Percentiles rank a stretch among this genome's conserved stretches.
Conservation (phyloP, 2,329 filamentous ascomycete species). For the Diplocarpon rosae region DNA sequence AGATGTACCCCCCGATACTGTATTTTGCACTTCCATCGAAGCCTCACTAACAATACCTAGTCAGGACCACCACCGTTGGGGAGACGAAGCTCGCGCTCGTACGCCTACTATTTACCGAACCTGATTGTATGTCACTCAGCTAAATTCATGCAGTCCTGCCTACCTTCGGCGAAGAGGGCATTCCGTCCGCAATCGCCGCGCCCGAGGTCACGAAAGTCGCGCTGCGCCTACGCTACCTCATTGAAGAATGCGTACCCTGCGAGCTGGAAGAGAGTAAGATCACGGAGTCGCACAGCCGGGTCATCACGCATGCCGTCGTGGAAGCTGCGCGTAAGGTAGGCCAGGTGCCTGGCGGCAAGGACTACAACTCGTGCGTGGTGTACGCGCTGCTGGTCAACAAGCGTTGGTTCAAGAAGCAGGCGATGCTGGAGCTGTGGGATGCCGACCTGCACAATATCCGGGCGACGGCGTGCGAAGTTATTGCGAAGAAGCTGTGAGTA, state of each 20-base stretch:
- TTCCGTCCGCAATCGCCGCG: slow-evolving; percentile 59
- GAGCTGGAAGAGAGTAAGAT: slow-evolving; percentile 70
- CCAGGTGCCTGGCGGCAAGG: slow-evolving; percentile 59
- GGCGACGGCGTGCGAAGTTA: slow-evolving; percentile 75
- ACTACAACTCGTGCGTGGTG: slow-evolving; percentile 66
- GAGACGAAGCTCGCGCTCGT: slow-evolving; percentile 24
- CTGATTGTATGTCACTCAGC: not conserved
- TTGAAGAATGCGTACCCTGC: slow-evolving; percentile 82
- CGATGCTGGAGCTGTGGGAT: slow-evolving; percentile 79
- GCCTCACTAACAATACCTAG: slow-evolving; percentile 11
- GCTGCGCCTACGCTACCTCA: slow-evolving; percentile 77
- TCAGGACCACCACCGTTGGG: slow-evolving; percentile 18
- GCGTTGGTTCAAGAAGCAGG: slow-evolving; percentile 69
- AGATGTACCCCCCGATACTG: slow-evolving; percentile 7
- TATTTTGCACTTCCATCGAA: slow-evolving; percentile 1
- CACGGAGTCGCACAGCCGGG: slow-evolving; percentile 68
- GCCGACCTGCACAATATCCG: slow-evolving; percentile 71
- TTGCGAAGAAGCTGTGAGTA: slow-evolving; percentile 64
- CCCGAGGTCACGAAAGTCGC: slow-evolving; percentile 81
- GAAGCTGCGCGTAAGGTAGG: slow-evolving; percentile 74
- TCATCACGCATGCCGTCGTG: slow-evolving; percentile 75
- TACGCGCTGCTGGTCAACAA: slow-evolving; percentile 31
- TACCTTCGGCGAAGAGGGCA: slow-evolving; percentile 42
- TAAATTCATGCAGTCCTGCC: slow-evolving; percentile 47
- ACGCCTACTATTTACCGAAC: slow-evolving; percentile 1